Evolutionary conservation across 2,329 filamentous ascomycete genomes (phyloP), one percentile per base, ranked within the genome.

Genomic region (Karstenula rhodostoma): DNA sequence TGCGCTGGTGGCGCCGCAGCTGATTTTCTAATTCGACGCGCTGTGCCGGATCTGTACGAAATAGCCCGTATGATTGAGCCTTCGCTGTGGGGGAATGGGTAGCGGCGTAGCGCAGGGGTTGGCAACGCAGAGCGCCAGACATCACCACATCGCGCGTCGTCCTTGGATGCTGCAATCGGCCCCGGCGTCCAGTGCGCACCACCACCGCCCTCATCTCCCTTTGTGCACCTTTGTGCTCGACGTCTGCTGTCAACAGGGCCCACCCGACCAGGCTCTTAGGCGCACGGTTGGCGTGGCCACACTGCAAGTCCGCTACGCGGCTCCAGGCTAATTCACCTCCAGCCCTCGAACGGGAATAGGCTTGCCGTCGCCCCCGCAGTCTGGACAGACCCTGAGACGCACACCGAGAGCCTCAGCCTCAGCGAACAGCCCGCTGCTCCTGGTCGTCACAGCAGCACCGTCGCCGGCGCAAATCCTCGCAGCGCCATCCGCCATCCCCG

Each of bases 341-440:
- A 51, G 25, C 48, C 13, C 27, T 40, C 48, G 27, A 58, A 48
- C 25, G 22, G 49, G 56, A 15, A 25, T 53, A 58, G 56, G n/a
- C 53, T 64, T 62, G 59, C 59, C 54, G 61, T 59, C 63, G 59
- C 54, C 64, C 62, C 62, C 62, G 64, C 64, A 65, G 55, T 51
- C 56, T 27, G 23, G 37, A 54, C 22, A 59, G 63, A 60, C 61
- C 64, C 64, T 64, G 57, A 59, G 56, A 43, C 27, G 35, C 47
- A 32, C 52, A 29, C 43, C 55, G 40, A 47, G 56, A 61, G 61
- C 59, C 61, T 59, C 58, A 61, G 61, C 59, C 61, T 59, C 58
- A 58, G 33, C 37, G 29, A 43, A n/a, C 33, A 32, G 27, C 52
- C 8, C 4, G 29, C 29, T 10, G 8, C 29, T 32, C 29, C 2